phyloP scores from a whole-genome alignment of 768 basidiomycete species.

The Clathrus columnatus region DNA sequence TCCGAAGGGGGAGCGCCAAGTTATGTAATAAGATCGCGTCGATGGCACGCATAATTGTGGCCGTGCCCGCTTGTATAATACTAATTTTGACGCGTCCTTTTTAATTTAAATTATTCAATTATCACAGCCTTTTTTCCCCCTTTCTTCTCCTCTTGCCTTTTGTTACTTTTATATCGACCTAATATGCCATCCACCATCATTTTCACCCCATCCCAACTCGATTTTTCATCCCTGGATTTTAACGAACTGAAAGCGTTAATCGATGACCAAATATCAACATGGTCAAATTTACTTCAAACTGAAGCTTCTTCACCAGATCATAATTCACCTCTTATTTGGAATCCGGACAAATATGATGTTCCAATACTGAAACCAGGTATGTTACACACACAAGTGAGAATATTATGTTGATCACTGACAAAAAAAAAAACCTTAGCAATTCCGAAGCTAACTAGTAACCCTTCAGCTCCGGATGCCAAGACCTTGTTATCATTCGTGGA shows the following conservation, averaged over 20 bases:
- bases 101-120: too few relatives aligned
- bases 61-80: conserved; percentile 1
- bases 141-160: too few relatives aligned
- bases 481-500: not conserved
- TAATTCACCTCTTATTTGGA: not conserved
- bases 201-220: not conserved
- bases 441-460: not conserved
- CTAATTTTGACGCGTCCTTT: too few relatives aligned
- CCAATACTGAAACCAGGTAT: not conserved
- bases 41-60: too few relatives aligned
- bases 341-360: not conserved
- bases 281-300: not conserved
- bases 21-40: too few relatives aligned
- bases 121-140: too few relatives aligned
- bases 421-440: too few relatives aligned
- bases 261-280: not conserved
- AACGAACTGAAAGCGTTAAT: not conserved
- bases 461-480: not conserved
- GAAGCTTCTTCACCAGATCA: not conserved
- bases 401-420: too few relatives aligned
- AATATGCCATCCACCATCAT: not conserved
- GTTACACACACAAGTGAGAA: not conserved
- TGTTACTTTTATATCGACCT: not conserved
- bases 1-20: too few relatives aligned
- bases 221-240: not conserved